Evolutionary conservation across 768 basidiomycete species (phyloP), one percentile per base, ranked within the genome.

Genomic region (Pleurotus cornucopiae): DNA sequence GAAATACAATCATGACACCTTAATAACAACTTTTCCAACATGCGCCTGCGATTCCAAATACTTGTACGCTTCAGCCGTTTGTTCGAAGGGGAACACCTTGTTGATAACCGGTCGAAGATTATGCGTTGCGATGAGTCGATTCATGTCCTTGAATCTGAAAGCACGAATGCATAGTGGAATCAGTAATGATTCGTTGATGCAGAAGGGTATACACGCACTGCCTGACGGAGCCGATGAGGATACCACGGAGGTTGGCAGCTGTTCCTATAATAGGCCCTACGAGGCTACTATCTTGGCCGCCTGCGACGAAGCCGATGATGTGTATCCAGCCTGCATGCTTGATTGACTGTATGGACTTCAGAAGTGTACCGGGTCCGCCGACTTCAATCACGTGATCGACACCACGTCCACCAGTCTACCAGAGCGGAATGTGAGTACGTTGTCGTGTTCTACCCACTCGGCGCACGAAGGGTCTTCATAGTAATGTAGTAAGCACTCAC

Each of bases 21-120:
- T 75, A 57, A 84, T 78, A 16, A 81, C 79, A n/a, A 85, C 75
- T 68, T 87, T 85, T 13, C 85, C 85, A 18, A 84, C 77, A 63
- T 85, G 82, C 57, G 74, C 73, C 58, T 84, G 82, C 1, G 74
- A 77, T 57, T 76, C 71, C 55, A 84, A 69, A 62, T 84, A 75
- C 46, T 70, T 67, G 63, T 81, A 86, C 1, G 84, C 85, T 44
- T 76, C 69, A 25, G 71, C 65, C 4, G 76, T 69, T 16, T 85
- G 65, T 45, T 80, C 77, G 62, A 84, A 87, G 11, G 69, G 55
- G 70, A 86, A 86, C 0, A 84, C 76, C 66, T 76, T 79, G 71
- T 84, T 77, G 39, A 85, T 65, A 16, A 81, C 71, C 1, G 84
- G 84, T 20, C 66, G 72, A 3, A 82, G 77, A 38, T 68, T 69